These are phyloP conservation scores for Teratosphaeria viscida DNA, from an alignment of 2,329 filamentous ascomycete species.

Conservation along the genomic window DNA sequence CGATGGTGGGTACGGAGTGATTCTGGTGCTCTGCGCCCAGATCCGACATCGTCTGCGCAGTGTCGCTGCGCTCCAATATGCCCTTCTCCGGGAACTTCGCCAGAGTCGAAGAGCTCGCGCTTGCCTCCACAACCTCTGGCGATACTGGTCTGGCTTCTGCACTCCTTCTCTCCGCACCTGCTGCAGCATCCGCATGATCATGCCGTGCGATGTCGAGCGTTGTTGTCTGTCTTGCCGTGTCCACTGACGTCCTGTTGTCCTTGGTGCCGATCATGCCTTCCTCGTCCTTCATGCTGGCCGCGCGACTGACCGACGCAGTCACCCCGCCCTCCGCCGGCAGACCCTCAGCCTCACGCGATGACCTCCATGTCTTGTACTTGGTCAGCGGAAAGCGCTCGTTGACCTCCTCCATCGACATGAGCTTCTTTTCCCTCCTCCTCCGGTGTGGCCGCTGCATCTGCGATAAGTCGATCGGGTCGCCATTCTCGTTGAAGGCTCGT, in stretches of 20 bases:
- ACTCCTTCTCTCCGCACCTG: neutral
- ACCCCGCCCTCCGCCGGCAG: conserved; percentile 78
- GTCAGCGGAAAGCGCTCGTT: conserved; percentile 92
- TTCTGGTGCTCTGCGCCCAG: conserved; percentile 11
- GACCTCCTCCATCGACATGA: conserved; percentile 98
- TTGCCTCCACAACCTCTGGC: conserved; percentile 9
- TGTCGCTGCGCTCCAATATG: conserved; percentile 23
- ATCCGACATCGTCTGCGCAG: conserved; percentile 10
- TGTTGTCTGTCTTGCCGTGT: conserved; percentile 23
- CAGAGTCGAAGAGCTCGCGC: conserved; percentile 7
- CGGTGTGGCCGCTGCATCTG: conserved; percentile 78
- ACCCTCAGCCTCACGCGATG: conserved; percentile 70
- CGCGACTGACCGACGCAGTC: conserved; percentile 59
- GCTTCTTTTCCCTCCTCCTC: conserved; percentile 78
- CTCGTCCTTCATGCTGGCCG: conserved; percentile 61
- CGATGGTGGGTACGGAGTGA: conserved; percentile 33
- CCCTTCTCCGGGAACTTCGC: conserved; percentile 23
- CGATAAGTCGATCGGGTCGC: conserved; percentile 76
- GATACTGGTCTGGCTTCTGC: conserved; percentile 2
- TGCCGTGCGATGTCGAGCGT: conserved; percentile 32
- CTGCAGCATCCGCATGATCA: conserved; percentile 36
- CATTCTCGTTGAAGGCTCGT: conserved; percentile 63
- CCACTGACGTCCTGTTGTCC: conserved; percentile 22
- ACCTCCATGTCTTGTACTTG: conserved; percentile 95
- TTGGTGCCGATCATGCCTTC: conserved; percentile 33